Evolutionary conservation across 2,329 filamentous ascomycete species (phyloP).

Genomic region (Pseudogymnoascus pannorum): DNA sequence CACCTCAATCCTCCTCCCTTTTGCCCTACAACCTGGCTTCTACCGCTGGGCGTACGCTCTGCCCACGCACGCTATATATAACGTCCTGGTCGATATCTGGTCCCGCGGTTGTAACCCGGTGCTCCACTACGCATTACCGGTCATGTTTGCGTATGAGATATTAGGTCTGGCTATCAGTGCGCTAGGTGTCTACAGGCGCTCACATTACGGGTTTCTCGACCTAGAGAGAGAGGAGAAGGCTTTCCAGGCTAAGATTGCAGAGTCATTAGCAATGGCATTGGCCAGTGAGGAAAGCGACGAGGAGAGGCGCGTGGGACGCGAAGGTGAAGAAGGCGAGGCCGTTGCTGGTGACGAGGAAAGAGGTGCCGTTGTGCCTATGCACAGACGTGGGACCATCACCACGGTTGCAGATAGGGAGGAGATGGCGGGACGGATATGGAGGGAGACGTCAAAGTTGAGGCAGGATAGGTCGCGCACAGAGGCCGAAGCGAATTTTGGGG

Average conservation of each 20-base stretch:
- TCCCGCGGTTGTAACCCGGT: slow-evolving; percentile 35
- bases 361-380: not conserved
- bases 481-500: not conserved
- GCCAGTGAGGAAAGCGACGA: slow-evolving; percentile 18
- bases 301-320: not conserved
- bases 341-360: not conserved
- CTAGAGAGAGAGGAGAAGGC: slow-evolving; percentile 22
- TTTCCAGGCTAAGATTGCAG: slow-evolving; percentile 23
- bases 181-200: slow-evolving; percentile 26
- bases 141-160: slow-evolving; percentile 36
- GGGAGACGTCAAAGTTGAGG: not conserved
- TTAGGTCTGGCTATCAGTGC: slow-evolving; percentile 18
- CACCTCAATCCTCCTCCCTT: slow-evolving; percentile 49
- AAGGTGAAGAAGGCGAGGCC: not conserved
- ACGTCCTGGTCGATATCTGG: slow-evolving; percentile 36
- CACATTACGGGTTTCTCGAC: slow-evolving; percentile 26
- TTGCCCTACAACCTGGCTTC: slow-evolving; percentile 51
- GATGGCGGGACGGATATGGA: not conserved
- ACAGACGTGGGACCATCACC: not conserved
- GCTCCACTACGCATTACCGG: slow-evolving; percentile 34
- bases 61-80: slow-evolving; percentile 52
- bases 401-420: not conserved
- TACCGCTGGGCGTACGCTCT: slow-evolving; percentile 57
- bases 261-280: slow-evolving; percentile 23
- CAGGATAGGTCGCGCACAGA: not conserved